Evolutionary conservation across 176 grass and related monocot species (phyloP), one percentile per base, ranked within the genome.

Genomic region (Juncus effusus): DNA sequence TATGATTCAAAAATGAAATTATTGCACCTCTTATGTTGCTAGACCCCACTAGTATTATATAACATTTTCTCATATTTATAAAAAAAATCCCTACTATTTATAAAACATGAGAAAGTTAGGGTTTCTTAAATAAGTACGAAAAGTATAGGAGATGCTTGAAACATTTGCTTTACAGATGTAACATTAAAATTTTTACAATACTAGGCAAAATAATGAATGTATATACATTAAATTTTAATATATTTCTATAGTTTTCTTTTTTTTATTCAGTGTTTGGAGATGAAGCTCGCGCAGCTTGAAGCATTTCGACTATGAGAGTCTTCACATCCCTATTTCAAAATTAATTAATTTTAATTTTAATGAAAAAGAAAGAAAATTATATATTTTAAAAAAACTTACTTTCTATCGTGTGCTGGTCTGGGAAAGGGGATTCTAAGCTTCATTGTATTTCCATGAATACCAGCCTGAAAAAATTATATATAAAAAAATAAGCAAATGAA

Each of bases 291-390:
- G 94, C 94, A 59, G 88, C 80, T 83, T 97, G 78, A 80, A 89
- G 88, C 94, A 97, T 92, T 74, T 97, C 94, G 39, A 97, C 94
- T 38, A 92, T 97, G 15, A 97, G 85, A 63, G 78, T 89, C 78
- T 92, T 89, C 16, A 89, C 94, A 76, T 92, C 94, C 80, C 94
- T 97, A 59, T 16, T 73, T 47, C 9, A 47, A 47, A 47, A 47
- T 47, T 47, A 47, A 47, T 47, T 9, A 47, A 47, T 5, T 47
- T 47, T 6, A 47, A 65, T 45, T 50, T 45, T 47, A 40, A 10
- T 7, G 61, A 63, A 7, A 41, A 41, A 13, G 4, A 3, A 2
- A 6, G 13, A 6, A 40, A 47, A 45, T 50, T 65, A 15, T 2
- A 66, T 9, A 66, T 49, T 49, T 12, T 28, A 3, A 11, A 13